Percentiles rank a stretch among this genome's conserved stretches.
Evolutionary conservation across 1,284 basidiomycete genomes (phyloP).

Genomic region (Malassezia nana): DNA sequence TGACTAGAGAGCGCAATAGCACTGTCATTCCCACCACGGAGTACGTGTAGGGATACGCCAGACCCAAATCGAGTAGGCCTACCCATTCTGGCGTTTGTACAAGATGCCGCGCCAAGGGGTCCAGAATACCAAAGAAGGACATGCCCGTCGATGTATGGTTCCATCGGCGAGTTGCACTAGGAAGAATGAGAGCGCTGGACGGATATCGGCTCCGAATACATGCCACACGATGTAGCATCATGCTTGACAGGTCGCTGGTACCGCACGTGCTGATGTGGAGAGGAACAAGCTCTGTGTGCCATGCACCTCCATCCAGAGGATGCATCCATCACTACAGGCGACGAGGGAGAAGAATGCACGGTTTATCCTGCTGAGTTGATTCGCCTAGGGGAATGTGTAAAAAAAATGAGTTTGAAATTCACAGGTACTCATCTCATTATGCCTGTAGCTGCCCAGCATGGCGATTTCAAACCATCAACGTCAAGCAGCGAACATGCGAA

Average conservation of each 20-base stretch:
- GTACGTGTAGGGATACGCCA: slow-evolving; percentile 50
- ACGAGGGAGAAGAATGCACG: slow-evolving; percentile 3
- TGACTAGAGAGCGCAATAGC: slow-evolving; percentile 57
- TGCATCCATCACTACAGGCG: slow-evolving; percentile 6
- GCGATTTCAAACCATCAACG: slow-evolving; percentile 53
- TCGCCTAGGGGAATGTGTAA: slow-evolving; percentile 16
- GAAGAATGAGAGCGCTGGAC: not conserved
- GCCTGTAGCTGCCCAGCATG: slow-evolving; percentile 50
- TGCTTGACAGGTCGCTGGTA: not conserved
- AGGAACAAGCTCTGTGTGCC: not conserved
- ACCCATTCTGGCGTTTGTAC: slow-evolving; percentile 6
- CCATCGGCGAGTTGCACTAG: not conserved
- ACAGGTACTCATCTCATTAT: slow-evolving; percentile 55
- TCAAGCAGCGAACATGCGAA: slow-evolving; percentile 58
- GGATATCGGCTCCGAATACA: not conserved
- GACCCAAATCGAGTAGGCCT: slow-evolving; percentile 12
- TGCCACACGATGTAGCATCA: not conserved
- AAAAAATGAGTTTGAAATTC: slow-evolving; percentile 51
- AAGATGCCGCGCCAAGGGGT: slow-evolving; percentile 8
- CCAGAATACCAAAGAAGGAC: not conserved
- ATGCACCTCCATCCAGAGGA: slow-evolving; percentile 1
- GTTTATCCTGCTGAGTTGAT: slow-evolving; percentile 8
- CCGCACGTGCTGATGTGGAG: not conserved
- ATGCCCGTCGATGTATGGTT: not conserved
- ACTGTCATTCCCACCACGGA: slow-evolving; percentile 68